Evolutionary conservation across 441 rosid genomes (phyloP).

Genomic region (Populus hybrid): DNA sequence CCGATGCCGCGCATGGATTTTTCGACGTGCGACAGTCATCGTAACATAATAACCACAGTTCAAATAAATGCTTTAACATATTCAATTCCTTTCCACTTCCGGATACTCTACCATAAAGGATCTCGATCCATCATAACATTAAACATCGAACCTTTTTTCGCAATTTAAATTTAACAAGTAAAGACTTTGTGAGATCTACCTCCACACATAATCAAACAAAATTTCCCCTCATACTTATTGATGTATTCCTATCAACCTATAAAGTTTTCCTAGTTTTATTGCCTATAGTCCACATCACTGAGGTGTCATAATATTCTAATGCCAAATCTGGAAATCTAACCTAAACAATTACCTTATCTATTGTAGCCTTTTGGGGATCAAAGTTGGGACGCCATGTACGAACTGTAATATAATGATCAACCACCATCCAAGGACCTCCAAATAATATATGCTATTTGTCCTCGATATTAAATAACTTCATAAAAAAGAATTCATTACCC

Average conservation of each 20-base stretch:
- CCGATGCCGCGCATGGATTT: no score
- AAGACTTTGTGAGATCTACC: background rate
- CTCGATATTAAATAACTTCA: background rate
- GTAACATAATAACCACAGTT: no score
- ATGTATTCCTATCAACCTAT: background rate
- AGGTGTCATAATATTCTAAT: background rate
- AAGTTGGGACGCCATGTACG: background rate
- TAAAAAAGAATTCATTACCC: background rate
- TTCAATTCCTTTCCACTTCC: no score
- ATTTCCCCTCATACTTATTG: background rate
- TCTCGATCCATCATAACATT: no score
- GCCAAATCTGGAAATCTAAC: background rate
- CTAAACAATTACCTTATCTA: background rate
- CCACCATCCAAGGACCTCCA: background rate
- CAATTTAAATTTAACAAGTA: background rate
- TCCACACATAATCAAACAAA: background rate
- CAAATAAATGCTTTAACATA: no score
- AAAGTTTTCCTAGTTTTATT: background rate
- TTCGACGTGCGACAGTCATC: no score
- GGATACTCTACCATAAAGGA: no score
- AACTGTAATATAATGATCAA: background rate
- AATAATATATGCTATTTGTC: background rate
- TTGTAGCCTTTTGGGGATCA: background rate
- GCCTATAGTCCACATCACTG: background rate
- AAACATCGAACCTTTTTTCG: no score